phyloP scores from a whole-genome alignment of 306 rosid species.

The Begonia fuchsioides region DNA sequence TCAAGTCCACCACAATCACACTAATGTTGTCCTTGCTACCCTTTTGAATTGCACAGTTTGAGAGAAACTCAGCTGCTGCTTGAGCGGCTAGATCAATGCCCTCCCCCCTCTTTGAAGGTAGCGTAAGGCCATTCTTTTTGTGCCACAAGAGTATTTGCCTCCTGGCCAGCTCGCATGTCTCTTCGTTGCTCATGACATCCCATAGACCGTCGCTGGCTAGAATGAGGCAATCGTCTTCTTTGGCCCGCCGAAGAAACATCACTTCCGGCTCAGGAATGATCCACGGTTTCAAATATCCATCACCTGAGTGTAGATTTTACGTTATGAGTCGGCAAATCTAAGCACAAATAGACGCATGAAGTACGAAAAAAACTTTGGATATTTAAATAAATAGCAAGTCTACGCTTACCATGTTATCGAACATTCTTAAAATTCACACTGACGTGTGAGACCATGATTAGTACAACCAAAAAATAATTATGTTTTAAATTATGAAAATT shows the following conservation, averaged over 20 bases:
- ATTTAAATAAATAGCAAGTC: too few species aligned
- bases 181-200: slow-evolving; percentile 42
- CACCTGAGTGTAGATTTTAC: slow-evolving; percentile 18
- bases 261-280: slow-evolving; percentile 40
- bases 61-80: slow-evolving; percentile 39
- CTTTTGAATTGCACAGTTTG: slow-evolving; percentile 29
- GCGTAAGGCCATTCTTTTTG: slow-evolving; percentile 27
- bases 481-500: too few species aligned
- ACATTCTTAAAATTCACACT: too few species aligned
- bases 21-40: slow-evolving; percentile 45
- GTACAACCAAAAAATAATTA: too few species aligned
- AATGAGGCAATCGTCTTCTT: slow-evolving; percentile 38
- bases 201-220: slow-evolving; percentile 44
- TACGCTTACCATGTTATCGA: too few species aligned
- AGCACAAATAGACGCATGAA: too few species aligned
- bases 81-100: slow-evolving; percentile 38
- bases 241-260: slow-evolving; percentile 24
- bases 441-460: too few species aligned
- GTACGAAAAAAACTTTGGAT: too few species aligned
- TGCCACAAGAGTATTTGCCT: slow-evolving; percentile 31
- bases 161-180: slow-evolving; percentile 32
- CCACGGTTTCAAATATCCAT: slow-evolving; percentile 40
- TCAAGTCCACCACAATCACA: slow-evolving; percentile 19
- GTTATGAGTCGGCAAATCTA: too few species aligned
- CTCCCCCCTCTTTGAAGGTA: slow-evolving; percentile 26